Percentiles rank a stretch among this genome's conserved stretches.
phyloP scores from a whole-genome alignment of 805 yeast species.

The Wickerhamomyces kurtzmanii region DNA sequence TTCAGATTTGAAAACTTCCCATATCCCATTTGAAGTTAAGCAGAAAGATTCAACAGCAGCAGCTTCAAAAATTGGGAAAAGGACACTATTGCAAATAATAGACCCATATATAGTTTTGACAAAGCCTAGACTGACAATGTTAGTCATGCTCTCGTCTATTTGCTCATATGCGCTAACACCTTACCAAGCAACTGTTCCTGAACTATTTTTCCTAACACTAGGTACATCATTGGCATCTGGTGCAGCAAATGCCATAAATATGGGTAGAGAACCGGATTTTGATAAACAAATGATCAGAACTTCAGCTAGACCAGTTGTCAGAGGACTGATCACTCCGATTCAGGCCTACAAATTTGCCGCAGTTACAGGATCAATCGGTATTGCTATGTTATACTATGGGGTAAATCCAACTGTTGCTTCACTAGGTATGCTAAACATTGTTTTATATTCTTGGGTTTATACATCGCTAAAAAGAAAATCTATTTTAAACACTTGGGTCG shows the following conservation, averaged over 20 bases:
- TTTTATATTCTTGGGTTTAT: slow-evolving; percentile 81
- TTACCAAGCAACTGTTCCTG: slow-evolving; percentile 59
- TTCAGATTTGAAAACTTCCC: slow-evolving; percentile 9
- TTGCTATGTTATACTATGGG: slow-evolving; percentile 58
- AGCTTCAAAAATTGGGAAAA: slow-evolving; percentile 12
- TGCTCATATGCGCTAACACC: slow-evolving; percentile 94
- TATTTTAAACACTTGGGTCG: slow-evolving; percentile 94
- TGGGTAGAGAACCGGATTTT: slow-evolving; percentile 91
- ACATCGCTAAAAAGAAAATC: slow-evolving; percentile 82
- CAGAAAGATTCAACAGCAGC: slow-evolving; percentile 20
- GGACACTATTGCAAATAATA: slow-evolving; percentile 23
- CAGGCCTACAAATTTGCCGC: slow-evolving; percentile 83
- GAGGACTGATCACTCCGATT: slow-evolving; percentile 62
- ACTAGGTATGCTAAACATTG: slow-evolving; percentile 74
- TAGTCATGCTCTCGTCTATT: slow-evolving; percentile 85
- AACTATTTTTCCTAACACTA: slow-evolving; percentile 60
- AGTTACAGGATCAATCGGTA: slow-evolving; percentile 62
- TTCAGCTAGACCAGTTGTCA: slow-evolving; percentile 79
- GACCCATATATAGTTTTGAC: slow-evolving; percentile 72
- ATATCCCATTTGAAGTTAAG: slow-evolving; percentile 51
- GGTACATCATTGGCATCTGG: slow-evolving; percentile 90
- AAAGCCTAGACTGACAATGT: slow-evolving; percentile 79
- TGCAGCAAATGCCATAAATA: slow-evolving; percentile 93
- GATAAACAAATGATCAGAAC: slow-evolving; percentile 87
- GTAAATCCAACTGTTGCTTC: slow-evolving; percentile 80